These are phyloP conservation scores for Barnettozyma sucrosica DNA, from an alignment of 805 yeast species.

Conservation along the genomic window DNA sequence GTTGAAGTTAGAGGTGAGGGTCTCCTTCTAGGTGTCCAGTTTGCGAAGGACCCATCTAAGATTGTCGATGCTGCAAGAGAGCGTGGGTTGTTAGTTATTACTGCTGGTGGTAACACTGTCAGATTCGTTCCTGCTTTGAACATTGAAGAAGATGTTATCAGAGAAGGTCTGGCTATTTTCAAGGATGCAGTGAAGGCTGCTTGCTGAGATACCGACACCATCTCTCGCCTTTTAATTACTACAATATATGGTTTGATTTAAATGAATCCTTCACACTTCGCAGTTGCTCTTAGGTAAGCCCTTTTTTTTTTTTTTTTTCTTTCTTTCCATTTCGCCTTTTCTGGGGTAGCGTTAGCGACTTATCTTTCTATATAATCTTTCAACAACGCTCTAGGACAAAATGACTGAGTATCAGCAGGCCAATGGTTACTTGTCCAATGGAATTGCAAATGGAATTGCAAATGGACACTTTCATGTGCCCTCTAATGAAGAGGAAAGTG, in stretches of 20 bases:
- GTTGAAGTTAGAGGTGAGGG: constrained; percentile 83
- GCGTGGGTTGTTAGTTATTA: constrained; percentile 74
- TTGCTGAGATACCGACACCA: constrained; percentile 1
- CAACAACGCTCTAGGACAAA: not conserved
- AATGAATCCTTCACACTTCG: no score
- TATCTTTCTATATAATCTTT: not conserved
- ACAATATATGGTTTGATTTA: no score
- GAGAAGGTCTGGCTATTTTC: constrained; percentile 67
- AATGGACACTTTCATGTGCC: not conserved
- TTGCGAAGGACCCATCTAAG: constrained; percentile 52
- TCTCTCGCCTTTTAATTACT: not conserved
- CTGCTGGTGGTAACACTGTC: constrained; percentile 88
- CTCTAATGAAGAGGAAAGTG: constrained; percentile 5
- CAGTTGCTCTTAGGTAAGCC: not conserved
- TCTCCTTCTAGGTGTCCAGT: constrained; percentile 77
- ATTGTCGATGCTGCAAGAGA: constrained; percentile 70
- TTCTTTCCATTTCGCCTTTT: not conserved
- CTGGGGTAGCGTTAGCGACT: not conserved
- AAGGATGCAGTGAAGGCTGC: constrained; percentile 44
- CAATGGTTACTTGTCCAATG: not conserved
- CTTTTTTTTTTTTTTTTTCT: not conserved
- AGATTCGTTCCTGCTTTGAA: constrained; percentile 91
- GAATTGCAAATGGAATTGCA: not conserved
- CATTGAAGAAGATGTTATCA: constrained; percentile 62
- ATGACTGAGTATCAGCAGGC: not conserved